phyloP scores from a whole-genome alignment of 208 protist genomes.

The Leishmania martiniquensis region DNA sequence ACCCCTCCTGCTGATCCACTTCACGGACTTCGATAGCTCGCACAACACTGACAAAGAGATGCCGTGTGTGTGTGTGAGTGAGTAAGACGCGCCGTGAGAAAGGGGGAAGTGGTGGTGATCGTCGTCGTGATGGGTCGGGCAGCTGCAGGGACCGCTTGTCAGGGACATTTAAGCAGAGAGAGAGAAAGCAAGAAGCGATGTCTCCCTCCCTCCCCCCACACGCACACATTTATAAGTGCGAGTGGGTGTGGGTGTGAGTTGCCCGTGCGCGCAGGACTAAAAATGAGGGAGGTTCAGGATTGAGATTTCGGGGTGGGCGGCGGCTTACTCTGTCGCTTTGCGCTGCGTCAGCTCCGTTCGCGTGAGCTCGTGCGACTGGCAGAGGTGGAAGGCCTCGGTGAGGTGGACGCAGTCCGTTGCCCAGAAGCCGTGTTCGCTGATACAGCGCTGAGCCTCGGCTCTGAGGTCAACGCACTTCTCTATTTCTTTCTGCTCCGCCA shows the following conservation, averaged over 20 bases:
- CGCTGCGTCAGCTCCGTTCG: conserved; percentile 40
- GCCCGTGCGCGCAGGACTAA: background rate
- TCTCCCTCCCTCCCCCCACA: background rate
- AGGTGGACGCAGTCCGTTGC: conserved; percentile 50
- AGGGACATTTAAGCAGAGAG: background rate
- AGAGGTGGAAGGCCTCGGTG: conserved; percentile 78
- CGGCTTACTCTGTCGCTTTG: background rate
- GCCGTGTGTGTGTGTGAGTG: background rate
- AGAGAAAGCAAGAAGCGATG: background rate
- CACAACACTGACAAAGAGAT: background rate
- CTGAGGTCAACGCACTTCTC: conserved; percentile 67
- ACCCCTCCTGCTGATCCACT: background rate
- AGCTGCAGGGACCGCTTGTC: background rate
- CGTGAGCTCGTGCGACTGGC: conserved; percentile 69
- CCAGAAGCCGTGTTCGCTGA: conserved; percentile 79
- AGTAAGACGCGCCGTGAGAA: background rate
- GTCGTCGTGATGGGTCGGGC: background rate
- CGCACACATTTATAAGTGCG: background rate
- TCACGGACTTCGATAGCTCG: background rate
- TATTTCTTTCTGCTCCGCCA: conserved; percentile 69
- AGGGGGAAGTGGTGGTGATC: background rate
- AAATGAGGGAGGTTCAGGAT: background rate
- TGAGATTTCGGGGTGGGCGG: background rate
- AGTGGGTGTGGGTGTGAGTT: background rate
- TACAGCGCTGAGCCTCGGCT: conserved; percentile 70